These are phyloP conservation scores for Cordyceps fumosorosea DNA, from an alignment of 2,329 filamentous ascomycete genomes.

Conservation along the genomic window DNA sequence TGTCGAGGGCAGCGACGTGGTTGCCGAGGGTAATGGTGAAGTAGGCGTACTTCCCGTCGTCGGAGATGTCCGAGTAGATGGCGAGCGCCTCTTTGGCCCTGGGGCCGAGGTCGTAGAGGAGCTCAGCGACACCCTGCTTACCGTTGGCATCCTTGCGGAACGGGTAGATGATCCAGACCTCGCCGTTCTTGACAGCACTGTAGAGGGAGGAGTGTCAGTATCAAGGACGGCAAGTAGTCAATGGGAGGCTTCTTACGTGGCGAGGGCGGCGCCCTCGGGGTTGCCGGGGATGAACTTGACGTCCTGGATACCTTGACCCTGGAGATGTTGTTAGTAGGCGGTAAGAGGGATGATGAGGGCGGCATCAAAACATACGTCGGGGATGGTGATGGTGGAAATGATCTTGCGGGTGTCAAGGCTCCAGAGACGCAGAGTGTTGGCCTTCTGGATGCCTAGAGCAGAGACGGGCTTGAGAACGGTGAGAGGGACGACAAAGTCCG, in stretches of 20 bases:
- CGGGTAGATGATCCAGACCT: constrained; percentile 61
- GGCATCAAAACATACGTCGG: constrained; percentile 33
- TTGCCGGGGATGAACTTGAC: constrained; percentile 60
- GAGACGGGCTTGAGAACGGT: constrained; percentile 49
- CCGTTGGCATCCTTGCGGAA: constrained; percentile 48
- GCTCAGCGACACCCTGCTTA: constrained; percentile 50
- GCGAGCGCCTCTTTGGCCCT: constrained; percentile 49
- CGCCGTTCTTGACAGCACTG: constrained; percentile 48
- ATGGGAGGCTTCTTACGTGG: constrained; percentile 34
- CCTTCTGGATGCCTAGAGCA: constrained; percentile 43
- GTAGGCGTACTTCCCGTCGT: constrained; percentile 52
- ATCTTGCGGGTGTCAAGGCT: constrained; percentile 46
- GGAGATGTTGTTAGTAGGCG: background rate
- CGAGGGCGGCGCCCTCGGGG: constrained; percentile 49
- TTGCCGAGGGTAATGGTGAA: constrained; percentile 55
- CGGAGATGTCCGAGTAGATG: constrained; percentile 54
- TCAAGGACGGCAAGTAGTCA: background rate
- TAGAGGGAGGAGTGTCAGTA: background rate
- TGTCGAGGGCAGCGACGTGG: constrained; percentile 56
- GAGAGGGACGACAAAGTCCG: constrained; percentile 57
- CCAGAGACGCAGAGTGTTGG: constrained; percentile 55
- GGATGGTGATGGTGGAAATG: constrained; percentile 54
- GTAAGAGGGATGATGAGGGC: background rate
- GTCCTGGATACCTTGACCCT: constrained; percentile 54
- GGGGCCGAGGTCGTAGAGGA: constrained; percentile 51